phyloP scores from a whole-genome alignment of 208 protist species.

The Trypanosoma theileri region DNA sequence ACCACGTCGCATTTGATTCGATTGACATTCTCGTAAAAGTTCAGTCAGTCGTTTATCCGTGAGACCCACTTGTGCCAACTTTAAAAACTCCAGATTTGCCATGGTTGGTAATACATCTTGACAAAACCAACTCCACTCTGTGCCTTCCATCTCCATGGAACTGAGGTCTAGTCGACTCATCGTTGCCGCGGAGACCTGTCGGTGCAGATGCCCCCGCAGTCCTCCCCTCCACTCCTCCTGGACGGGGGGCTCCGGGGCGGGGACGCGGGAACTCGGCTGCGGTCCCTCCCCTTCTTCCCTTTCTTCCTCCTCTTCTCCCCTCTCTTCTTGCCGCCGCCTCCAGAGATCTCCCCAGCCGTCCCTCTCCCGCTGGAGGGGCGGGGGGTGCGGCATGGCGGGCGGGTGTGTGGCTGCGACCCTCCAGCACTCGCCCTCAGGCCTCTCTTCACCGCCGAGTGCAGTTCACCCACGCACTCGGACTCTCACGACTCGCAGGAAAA shows the following conservation, averaged over 20 bases:
- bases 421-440: too few species aligned
- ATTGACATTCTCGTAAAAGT: slow-evolving; percentile 42
- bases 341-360: not conserved
- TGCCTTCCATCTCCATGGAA: slow-evolving; percentile 32
- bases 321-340: not conserved
- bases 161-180: slow-evolving; percentile 59
- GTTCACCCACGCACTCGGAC: too few species aligned
- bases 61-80: slow-evolving; percentile 51
- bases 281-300: not conserved
- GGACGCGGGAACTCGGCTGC: not conserved
- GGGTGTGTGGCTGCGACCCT: too few species aligned
- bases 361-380: not conserved
- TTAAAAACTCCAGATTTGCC: slow-evolving; percentile 40
- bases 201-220: slow-evolving; percentile 18
- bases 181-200: not conserved
- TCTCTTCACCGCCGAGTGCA: too few species aligned
- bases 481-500: too few species aligned
- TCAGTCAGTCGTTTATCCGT: slow-evolving; percentile 51
- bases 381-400: not conserved
- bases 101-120: slow-evolving; percentile 60
- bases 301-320: not conserved
- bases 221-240: not conserved
- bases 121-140: slow-evolving; percentile 73
- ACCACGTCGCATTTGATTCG: not conserved
- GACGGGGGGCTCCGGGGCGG: too few species aligned